Evolutionary conservation across 495 filamentous ascomycete species (phyloP).

Genomic region (Massariosphaeria phaeospora): DNA sequence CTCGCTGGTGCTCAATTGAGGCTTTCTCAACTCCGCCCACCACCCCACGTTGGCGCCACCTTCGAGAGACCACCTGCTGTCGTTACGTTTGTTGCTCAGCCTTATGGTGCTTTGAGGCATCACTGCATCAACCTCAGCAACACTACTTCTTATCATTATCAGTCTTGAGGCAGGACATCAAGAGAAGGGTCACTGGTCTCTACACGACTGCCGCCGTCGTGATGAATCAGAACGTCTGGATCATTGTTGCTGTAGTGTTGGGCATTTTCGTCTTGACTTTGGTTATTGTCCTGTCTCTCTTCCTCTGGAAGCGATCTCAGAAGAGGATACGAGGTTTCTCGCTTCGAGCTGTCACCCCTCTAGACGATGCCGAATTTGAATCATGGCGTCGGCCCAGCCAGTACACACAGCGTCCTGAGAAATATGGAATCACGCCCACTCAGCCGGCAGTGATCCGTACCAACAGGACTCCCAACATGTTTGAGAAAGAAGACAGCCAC

Average conservation of each 20-base stretch:
- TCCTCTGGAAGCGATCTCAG: conserved; percentile 29
- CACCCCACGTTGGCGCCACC: not conserved
- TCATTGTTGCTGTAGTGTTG: conserved; percentile 27
- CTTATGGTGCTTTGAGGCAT: too few relatives aligned
- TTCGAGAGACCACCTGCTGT: not conserved
- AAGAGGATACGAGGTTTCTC: conserved; percentile 28
- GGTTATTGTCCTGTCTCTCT: conserved; percentile 14
- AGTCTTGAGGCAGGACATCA: conserved; percentile 1
- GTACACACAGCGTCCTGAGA: conserved; percentile 25
- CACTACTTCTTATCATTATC: conserved; percentile 3
- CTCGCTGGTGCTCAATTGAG: not conserved
- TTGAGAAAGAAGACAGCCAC: conserved; percentile 24
- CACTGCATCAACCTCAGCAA: too few relatives aligned
- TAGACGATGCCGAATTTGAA: conserved; percentile 34
- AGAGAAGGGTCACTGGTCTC: not conserved
- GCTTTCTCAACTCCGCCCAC: conserved; percentile 12
- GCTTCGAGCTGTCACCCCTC: conserved; percentile 31
- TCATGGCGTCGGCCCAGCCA: conserved; percentile 32
- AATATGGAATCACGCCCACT: conserved; percentile 28
- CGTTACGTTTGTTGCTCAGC: conserved; percentile 1
- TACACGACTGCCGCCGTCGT: not conserved
- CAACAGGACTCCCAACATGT: conserved; percentile 18
- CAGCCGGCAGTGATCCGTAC: conserved; percentile 21
- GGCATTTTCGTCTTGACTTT: conserved; percentile 22
- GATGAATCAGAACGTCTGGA: conserved; percentile 26